Evolutionary conservation across 768 basidiomycete species (phyloP), one percentile per base, ranked within the genome.

Genomic region (Neoboletus brunneissimus): DNA sequence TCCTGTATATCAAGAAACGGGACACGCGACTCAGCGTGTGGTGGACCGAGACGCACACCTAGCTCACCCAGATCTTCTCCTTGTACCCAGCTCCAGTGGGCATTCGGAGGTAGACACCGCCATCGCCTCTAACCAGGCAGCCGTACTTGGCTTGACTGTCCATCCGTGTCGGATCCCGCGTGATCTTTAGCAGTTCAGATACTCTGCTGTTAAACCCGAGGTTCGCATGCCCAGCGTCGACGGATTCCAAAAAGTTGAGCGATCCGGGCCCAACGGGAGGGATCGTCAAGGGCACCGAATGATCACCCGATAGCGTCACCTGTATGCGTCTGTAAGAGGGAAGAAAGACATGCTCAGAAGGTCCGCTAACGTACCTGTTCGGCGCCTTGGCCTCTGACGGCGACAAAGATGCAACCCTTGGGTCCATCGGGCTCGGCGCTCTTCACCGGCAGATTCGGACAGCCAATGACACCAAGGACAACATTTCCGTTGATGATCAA

Each of bases 101-200:
- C 80, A 92, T 86, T 9, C 91, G 79, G 42, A 93, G 74, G 68
- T 94, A 96, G 35, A 83, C 82, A 1, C 85, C 87, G 1, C 94
- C 94, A 53, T 96, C 89, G 0, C 95, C 94, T 41, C 95, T 77
- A 5, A 86, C 85, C 15, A 98, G 81, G 65, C 87, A 86, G 31
- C 88, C 84, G 63, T 98, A 98, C 74, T 98, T 99, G 2, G 94
- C 94, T 71, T 98, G 95, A 68, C 89, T 91, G 70, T 98, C 96
- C 94, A 98, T 97, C 20, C 92, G 79, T 16, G 85, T 77, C 10
- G 90, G 86, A 0, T 80, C 68, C 2, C 81, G 75, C 18, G 84
- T 84, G 53, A 97, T 80, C 2, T 80, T 80, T 25, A 98, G 76
- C 5, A 86, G 63, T 32, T 79, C 65, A 0, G 89, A 85, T 35